phyloP scores from a whole-genome alignment of 495 filamentous ascomycete species.

The Parmelia sp. region DNA sequence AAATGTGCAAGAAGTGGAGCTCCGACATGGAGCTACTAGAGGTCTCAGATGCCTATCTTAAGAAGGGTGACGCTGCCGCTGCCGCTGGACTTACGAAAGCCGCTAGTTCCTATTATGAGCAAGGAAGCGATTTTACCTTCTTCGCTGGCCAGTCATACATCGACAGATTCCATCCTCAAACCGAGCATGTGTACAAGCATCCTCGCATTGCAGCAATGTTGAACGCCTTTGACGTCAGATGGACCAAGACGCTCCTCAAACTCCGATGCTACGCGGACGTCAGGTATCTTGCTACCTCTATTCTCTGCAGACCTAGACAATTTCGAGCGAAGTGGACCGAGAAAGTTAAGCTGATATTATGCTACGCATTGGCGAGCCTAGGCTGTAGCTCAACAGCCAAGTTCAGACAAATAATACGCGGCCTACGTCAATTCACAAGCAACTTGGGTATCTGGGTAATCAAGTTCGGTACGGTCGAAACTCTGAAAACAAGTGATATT shows the following conservation, averaged over 20 bases:
- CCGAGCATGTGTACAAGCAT: neutral
- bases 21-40: neutral
- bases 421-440: neutral
- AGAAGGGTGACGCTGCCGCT: neutral
- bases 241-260: constrained; percentile 1
- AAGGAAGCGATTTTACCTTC: neutral
- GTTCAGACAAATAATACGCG: neutral
- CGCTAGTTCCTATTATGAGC: neutral
- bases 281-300: neutral
- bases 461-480: neutral
- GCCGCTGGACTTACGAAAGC: neutral
- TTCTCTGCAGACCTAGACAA: neutral
- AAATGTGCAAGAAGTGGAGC: neutral
- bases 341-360: neutral
- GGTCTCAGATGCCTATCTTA: neutral
- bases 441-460: neutral
- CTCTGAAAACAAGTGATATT: neutral
- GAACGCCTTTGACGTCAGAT: neutral
- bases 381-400: neutral
- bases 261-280: constrained; percentile 5
- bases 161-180: too few species aligned
- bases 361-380: neutral
- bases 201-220: neutral
- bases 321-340: neutral
- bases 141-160: neutral